Evolutionary conservation across 2,329 filamentous ascomycete species (phyloP).

Genomic region (Pseudomassariella vexata): DNA sequence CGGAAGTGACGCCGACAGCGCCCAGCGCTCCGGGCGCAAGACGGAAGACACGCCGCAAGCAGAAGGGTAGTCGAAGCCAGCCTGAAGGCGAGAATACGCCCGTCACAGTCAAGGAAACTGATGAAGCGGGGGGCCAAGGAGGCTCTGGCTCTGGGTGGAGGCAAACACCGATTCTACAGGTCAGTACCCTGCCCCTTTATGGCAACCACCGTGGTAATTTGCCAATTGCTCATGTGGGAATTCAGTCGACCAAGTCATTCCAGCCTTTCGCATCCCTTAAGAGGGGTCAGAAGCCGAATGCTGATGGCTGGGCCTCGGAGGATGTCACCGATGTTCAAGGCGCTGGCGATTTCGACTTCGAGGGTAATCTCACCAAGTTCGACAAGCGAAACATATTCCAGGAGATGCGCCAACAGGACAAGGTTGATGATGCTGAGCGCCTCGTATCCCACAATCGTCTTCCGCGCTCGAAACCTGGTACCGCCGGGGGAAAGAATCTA

Average conservation of each 20-base stretch:
- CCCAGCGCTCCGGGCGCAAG: slow-evolving; percentile 8
- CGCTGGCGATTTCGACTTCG: slow-evolving; percentile 91
- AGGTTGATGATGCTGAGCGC: slow-evolving; percentile 82
- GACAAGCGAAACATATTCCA: slow-evolving; percentile 91
- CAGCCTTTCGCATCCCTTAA: slow-evolving; percentile 58
- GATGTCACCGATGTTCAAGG: slow-evolving; percentile 93
- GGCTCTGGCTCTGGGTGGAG: slow-evolving; percentile 56
- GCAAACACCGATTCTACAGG: slow-evolving; percentile 53
- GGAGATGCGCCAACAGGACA: slow-evolving; percentile 84
- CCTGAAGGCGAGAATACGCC: slow-evolving; percentile 11
- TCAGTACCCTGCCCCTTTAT: too few species aligned
- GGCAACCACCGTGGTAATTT: too few species aligned
- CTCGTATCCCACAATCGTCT: slow-evolving; percentile 82
- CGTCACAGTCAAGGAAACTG: slow-evolving; percentile 13
- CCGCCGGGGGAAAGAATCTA: slow-evolving; percentile 78
- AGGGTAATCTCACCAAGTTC: slow-evolving; percentile 83
- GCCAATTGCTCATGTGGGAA: too few species aligned
- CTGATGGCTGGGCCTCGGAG: slow-evolving; percentile 86
- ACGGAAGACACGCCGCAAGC: slow-evolving; percentile 15
- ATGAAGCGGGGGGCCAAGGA: too few species aligned
- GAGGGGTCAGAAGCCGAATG: slow-evolving; percentile 36
- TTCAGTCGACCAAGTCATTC: slow-evolving; percentile 56
- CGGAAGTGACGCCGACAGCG: slow-evolving; percentile 12
- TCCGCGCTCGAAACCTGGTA: slow-evolving; percentile 57
- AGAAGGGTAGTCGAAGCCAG: slow-evolving; percentile 14